Evolutionary conservation across 2,329 filamentous ascomycete genomes (phyloP), one percentile per base, ranked within the genome.

Genomic region (Ascosphaera apis): DNA sequence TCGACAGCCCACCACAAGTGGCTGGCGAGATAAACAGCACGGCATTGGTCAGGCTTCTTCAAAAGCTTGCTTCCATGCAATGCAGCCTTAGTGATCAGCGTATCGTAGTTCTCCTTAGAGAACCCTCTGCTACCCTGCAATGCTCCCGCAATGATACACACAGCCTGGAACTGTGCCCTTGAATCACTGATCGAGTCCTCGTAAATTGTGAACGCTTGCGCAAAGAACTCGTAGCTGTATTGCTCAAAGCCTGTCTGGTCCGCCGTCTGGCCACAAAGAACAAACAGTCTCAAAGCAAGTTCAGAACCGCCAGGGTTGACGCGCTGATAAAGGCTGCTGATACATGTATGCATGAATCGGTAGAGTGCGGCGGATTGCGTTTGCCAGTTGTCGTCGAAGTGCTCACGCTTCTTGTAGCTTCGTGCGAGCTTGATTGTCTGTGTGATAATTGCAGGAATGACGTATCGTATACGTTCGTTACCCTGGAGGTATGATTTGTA

Each of bases 1-100:
- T 91, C 84, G 9, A 82, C 84, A 1, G 83, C 81, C 88, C 88
- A 98, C 88, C 88, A 98, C 36, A 98, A 59, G 55, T 98, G 88
- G 53, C 84, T 93, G 3, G 88, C 88, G 45, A 98, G 62, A 50
- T 95, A 98, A 8, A 98, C 88, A 0, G 88, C 88, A 16, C 88
- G 74, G 53, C 88, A 98, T 58, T 98, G 88, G 53, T 98, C 88
- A 1, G 88, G 91, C 60, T 98, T 98, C 57, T 92, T 86, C 46
- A 98, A 66, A 44, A 98, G 63, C 55, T 95, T 98, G 60, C 84
- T 93, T 13, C 88, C 86, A 51, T 98, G 91, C 45, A 95, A 67
- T 2, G 91, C 86, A 45, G 83, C 91, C 58, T 98, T 98, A 7
- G 88, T 98, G 51, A 98, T 98, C 23, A 98, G 65, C 0, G 88